Base-by-base conservation (phyloP, 2,329 filamentous ascomycete genomes). In the Phialemonium atrogriseum region DNA sequence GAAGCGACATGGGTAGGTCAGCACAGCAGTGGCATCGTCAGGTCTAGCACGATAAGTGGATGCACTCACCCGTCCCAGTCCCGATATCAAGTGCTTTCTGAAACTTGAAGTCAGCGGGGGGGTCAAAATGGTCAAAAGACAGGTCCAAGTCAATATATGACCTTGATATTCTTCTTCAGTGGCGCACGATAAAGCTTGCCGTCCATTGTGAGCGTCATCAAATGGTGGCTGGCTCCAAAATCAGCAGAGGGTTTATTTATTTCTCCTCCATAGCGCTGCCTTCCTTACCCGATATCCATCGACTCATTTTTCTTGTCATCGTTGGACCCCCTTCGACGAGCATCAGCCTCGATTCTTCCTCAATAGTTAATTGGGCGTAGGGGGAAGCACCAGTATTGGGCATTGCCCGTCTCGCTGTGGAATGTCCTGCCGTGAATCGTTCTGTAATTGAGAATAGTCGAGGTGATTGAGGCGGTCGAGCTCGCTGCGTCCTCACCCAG, bases 391-490 rank as follows among this genome's bases (percentile, higher is more conserved):
- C 49, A 52, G 20, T 53, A 50, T 22, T 46, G 35, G 9, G 41
- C 34, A 20, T 43, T 45, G 6, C 37, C 40, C 5, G 38, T 35
- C 5, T 50, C 45, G 24, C 43, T 46, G 25, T 54, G 48, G 18
- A 46, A 54, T 2, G 46, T 52, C 16, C 50, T 40, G 0, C 49
- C 49, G 10, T 48, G 36, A 21, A 52, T 36, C 6, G 43, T 49
- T 7, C 50, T 42, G 33, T 54, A 52, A 7, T 46, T 31, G 1
- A 50, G 32, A 25, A 54, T 51, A 14, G 44, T 50, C 6, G 49
- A 48, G 5, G 37, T 40, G 11, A 52, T 40, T 3, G 49, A 52
- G 5, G 47, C 47, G 2, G 48, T 52, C 4, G 48, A 51, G 32
- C 35, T 44, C 7, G 27, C 24, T 1, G 20, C 27, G 7, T 35